Base-by-base conservation (phyloP, 2,329 filamentous ascomycete genomes). In the Botryotinia globosa region DNA sequence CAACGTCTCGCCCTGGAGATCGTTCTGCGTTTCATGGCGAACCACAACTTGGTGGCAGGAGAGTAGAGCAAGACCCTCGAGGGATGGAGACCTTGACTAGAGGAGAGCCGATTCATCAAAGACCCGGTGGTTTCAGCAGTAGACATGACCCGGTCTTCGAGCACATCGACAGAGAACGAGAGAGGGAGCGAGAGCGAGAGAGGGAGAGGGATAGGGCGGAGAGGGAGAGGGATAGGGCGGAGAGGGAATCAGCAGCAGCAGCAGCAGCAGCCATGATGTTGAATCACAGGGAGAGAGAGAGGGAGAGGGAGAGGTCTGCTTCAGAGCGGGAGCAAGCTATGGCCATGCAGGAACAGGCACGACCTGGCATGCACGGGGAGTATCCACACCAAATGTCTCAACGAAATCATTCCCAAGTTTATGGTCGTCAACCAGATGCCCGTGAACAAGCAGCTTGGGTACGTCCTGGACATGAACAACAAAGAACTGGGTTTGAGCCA, bases 101-200 rank as follows among this genome's bases (percentile, higher is more conserved):
- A 71, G 79, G 80, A 39, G 81, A 79, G n/a, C 70, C 74, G 16
- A 32, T 64, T 32, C 80, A 80, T 66, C 73, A 67, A 48, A 75
- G 79, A 72, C 73, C 64, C 9, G 22, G 76, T 59, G 73, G 74
- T 25, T 80, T 77, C 48, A 76, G 76, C n/a, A 79, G 79, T 58
- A 75, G 78, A 64, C 76, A 78, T 37, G 76, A 75, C 73, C 81
- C 83, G 3, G 77, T 84, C 22, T 84, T 86, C 65, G 88, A 86
- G 75, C 87, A 90, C 72, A 87, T 89, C 32, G 85, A 83, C 66
- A 82, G 86, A 61, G 88, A 80, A 29, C 74, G 79, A 39, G 77
- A 77, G 59, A 72, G 74, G 62, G 72, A 73, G 74, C 44, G 77
- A 76, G 78, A 73, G 77, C 25, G 72, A 64, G 34, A 71, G 54